phyloP scores from a whole-genome alignment of 1,139 yeast species.

The Insectozyma bohioensis region DNA sequence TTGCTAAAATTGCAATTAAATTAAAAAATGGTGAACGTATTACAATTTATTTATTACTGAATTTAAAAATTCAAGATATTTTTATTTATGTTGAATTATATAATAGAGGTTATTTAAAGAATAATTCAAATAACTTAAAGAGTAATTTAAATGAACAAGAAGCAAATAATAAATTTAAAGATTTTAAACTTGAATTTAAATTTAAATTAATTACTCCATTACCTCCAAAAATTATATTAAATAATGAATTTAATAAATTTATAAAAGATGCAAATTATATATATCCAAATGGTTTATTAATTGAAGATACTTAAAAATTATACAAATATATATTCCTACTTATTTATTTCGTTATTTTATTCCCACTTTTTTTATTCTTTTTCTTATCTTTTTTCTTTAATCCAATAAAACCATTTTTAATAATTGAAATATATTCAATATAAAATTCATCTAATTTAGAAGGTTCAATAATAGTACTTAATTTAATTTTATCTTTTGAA shows the following conservation, averaged over 20 bases:
- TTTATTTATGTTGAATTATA: conserved; percentile 56
- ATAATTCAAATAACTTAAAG: conserved; percentile 29
- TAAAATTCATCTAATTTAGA: conserved; percentile 64
- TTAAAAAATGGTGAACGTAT: conserved; percentile 51
- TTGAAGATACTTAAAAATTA: conserved; percentile 29
- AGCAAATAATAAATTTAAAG: conserved; percentile 21
- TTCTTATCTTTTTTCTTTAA: conserved; percentile 52
- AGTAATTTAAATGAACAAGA: conserved; percentile 38
- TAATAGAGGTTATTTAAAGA: conserved; percentile 31
- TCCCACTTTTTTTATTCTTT: conserved; percentile 42
- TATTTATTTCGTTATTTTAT: conserved; percentile 3
- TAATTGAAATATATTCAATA: conserved; percentile 61
- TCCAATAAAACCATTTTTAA: conserved; percentile 58
- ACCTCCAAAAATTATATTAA: conserved; percentile 38
- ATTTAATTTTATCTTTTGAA: conserved; percentile 48
- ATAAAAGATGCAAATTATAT: conserved; percentile 33
- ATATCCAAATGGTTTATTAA: conserved; percentile 45
- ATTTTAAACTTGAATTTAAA: conserved; percentile 26
- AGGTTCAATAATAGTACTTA: conserved; percentile 64
- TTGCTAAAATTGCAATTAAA: conserved; percentile 61
- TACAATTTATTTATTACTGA: conserved; percentile 48
- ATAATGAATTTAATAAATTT: conserved; percentile 20
- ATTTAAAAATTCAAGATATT: conserved; percentile 50
- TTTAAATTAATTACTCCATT: conserved; percentile 39
- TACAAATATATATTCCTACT: too few species aligned